Conservation (phyloP, 805 yeast genomes). For the Candida boleticola region DNA sequence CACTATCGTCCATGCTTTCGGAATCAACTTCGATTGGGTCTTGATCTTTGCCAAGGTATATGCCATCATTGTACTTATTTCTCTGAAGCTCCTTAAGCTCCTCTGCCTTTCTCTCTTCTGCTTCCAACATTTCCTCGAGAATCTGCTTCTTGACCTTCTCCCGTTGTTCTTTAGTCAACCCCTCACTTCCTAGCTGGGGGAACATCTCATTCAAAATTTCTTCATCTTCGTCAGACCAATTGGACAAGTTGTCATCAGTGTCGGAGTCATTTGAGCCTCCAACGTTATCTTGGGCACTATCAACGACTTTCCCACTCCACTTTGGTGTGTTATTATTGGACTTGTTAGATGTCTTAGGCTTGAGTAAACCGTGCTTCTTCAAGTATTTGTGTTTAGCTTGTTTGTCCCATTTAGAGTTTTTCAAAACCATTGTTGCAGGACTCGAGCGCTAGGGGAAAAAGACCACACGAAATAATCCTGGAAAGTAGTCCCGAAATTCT, state of each 20-base stretch:
- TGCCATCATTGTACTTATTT: conserved; percentile 29
- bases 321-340: conserved; percentile 20
- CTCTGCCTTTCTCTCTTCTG: conserved; percentile 11
- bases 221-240: conserved; percentile 31
- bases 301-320: conserved; percentile 32
- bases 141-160: conserved; percentile 35
- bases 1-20: neutral
- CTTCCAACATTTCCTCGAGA: conserved; percentile 21
- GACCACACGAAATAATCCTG: no score
- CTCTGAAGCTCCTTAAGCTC: conserved; percentile 7
- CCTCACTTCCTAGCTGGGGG: conserved; percentile 35
- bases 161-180: conserved; percentile 33
- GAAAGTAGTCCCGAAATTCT: no score
- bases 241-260: conserved; percentile 13
- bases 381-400: conserved; percentile 39
- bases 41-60: conserved; percentile 29
- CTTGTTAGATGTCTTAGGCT: conserved; percentile 6
- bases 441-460: no score
- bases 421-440: conserved; percentile 37
- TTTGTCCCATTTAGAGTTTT: conserved; percentile 44
- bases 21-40: conserved; percentile 2
- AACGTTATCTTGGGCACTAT: conserved; percentile 9
- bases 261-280: conserved; percentile 38
- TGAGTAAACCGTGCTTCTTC: conserved; percentile 38
- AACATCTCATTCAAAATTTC: conserved; percentile 38